Evolutionary conservation across 2,329 filamentous ascomycete genomes (phyloP).

Genomic region (Ampelomyces quisqualis): DNA sequence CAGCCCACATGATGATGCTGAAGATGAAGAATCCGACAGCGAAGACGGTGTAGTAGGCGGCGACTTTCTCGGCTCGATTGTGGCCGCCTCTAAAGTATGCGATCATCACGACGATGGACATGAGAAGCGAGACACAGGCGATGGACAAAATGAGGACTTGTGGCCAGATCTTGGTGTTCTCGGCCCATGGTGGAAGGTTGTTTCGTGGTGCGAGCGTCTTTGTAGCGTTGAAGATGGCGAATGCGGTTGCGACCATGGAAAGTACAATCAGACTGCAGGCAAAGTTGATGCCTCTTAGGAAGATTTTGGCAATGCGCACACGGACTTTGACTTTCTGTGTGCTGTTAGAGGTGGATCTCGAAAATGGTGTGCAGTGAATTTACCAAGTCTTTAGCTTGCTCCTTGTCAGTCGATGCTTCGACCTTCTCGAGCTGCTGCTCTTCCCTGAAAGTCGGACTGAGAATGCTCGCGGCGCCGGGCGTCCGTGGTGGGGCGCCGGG

Average conservation of each 20-base stretch:
- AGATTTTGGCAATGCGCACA: slow-evolving; percentile 89
- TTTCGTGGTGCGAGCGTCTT: slow-evolving; percentile 72
- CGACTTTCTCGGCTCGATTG: slow-evolving; percentile 83
- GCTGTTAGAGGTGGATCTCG: slow-evolving; percentile 39
- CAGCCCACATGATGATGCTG: slow-evolving; percentile 87
- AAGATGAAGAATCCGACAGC: slow-evolving; percentile 91
- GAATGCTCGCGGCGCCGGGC: slow-evolving; percentile 59
- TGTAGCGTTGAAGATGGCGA: slow-evolving; percentile 90
- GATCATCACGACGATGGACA: slow-evolving; percentile 77
- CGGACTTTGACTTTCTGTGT: slow-evolving; percentile 84
- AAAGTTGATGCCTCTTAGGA: slow-evolving; percentile 94
- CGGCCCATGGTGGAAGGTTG: slow-evolving; percentile 81
- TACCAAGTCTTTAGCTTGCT: slow-evolving; percentile 86
- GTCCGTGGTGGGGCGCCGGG: slow-evolving; percentile 74
- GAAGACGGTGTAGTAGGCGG: slow-evolving; percentile 93
- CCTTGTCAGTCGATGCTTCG: slow-evolving; percentile 77
- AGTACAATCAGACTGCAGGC: slow-evolving; percentile 95
- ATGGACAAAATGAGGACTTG: slow-evolving; percentile 81
- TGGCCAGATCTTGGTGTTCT: slow-evolving; percentile 79
- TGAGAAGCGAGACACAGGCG: slow-evolving; percentile 74
- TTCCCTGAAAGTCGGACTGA: slow-evolving; percentile 90
- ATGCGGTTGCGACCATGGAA: slow-evolving; percentile 82
- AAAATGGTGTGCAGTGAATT: slow-evolving; percentile 42
- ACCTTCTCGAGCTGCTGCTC: slow-evolving; percentile 84
- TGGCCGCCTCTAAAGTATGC: slow-evolving; percentile 90